A percentile compares a stretch with the other conserved stretches of the same genome.
These are phyloP conservation scores for Amyloporia xantha DNA, from an alignment of 768 basidiomycete species.

Conservation along the genomic window DNA sequence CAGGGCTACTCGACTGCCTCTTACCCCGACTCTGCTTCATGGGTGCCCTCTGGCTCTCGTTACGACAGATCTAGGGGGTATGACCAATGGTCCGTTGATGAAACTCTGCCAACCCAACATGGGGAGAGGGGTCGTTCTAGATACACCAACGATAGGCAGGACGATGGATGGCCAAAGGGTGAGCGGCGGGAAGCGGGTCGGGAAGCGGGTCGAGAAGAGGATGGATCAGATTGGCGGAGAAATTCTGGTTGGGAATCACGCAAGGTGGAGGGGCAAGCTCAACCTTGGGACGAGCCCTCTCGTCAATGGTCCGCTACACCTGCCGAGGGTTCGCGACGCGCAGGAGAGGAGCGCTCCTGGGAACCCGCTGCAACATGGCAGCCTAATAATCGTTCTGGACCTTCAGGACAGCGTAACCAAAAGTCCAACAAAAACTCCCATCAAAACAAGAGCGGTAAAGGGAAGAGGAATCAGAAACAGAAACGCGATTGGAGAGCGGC, in stretches of 20 bases:
- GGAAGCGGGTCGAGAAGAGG: slow-evolving; percentile 5
- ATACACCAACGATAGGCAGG: slow-evolving; percentile 7
- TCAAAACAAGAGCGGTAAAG: slow-evolving; percentile 29
- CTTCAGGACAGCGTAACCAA: slow-evolving; percentile 17
- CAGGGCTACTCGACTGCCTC: slow-evolving; percentile 4
- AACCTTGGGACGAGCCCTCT: slow-evolving; percentile 18
- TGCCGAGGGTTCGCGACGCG: slow-evolving; percentile 8
- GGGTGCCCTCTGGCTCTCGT: neutral
- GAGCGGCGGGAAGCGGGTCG: slow-evolving; percentile 7
- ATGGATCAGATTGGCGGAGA: slow-evolving; percentile 25
- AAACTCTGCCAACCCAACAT: neutral
- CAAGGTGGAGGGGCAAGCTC: slow-evolving; percentile 11
- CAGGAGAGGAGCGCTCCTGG: slow-evolving; percentile 20
- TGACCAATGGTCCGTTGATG: slow-evolving; percentile 1
- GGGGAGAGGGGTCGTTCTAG: neutral
- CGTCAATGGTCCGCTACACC: slow-evolving; percentile 13
- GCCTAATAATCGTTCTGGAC: slow-evolving; percentile 29
- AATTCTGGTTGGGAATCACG: slow-evolving; percentile 29
- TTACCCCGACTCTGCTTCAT: neutral
- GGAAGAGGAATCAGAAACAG: slow-evolving; percentile 31
- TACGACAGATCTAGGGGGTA: neutral
- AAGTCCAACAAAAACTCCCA: slow-evolving; percentile 24
- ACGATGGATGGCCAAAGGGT: slow-evolving; percentile 8
- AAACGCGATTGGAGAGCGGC: slow-evolving; percentile 37
- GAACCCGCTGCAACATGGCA: slow-evolving; percentile 24